A percentile compares a stretch with the other conserved stretches of the same genome.
Conservation (phyloP, 1,139 yeast genomes). For the Blastobotrys aristatus region DNA sequence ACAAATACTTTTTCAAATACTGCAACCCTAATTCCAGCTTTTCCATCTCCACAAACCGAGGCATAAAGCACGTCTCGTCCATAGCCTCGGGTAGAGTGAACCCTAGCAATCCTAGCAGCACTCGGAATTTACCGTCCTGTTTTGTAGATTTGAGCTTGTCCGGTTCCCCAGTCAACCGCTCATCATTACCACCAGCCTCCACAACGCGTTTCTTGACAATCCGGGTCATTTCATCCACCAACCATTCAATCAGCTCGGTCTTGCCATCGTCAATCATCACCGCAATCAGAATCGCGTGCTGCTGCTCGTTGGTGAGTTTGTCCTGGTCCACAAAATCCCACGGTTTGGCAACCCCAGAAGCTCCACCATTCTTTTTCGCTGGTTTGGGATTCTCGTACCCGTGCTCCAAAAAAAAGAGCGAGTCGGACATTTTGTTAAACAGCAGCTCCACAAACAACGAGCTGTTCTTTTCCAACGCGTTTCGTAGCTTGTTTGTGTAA, state of each 20-base stretch:
- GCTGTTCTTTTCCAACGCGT: conserved; percentile 48
- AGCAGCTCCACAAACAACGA: conserved; percentile 61
- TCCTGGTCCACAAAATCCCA: conserved; percentile 27
- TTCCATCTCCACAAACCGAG: conserved; percentile 22
- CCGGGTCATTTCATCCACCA: conserved; percentile 39
- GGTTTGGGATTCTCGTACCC: conserved; percentile 48
- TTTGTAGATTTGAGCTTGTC: conserved; percentile 18
- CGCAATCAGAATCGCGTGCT: conserved; percentile 43
- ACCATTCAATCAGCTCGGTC: conserved; percentile 41
- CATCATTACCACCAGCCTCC: conserved; percentile 4
- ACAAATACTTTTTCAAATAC: conserved; percentile 33
- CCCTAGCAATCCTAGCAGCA: conserved; percentile 30
- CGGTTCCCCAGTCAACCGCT: conserved; percentile 13
- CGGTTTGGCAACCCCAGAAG: conserved; percentile 15
- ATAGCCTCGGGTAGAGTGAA: conserved; percentile 16
- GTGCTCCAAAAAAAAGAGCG: conserved; percentile 41
- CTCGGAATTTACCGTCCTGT: conserved; percentile 30
- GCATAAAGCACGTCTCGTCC: conserved; percentile 16
- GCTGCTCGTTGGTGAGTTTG: conserved; percentile 27
- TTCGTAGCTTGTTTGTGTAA: conserved; percentile 59
- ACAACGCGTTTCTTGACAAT: conserved; percentile 21
- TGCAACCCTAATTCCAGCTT: conserved; percentile 26
- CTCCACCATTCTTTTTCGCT: too few species aligned
- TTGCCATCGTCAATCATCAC: conserved; percentile 46
- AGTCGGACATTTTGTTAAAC: conserved; percentile 56